phyloP scores from a whole-genome alignment of 1,139 yeast genomes.

The Yamadazyma triangularis region DNA sequence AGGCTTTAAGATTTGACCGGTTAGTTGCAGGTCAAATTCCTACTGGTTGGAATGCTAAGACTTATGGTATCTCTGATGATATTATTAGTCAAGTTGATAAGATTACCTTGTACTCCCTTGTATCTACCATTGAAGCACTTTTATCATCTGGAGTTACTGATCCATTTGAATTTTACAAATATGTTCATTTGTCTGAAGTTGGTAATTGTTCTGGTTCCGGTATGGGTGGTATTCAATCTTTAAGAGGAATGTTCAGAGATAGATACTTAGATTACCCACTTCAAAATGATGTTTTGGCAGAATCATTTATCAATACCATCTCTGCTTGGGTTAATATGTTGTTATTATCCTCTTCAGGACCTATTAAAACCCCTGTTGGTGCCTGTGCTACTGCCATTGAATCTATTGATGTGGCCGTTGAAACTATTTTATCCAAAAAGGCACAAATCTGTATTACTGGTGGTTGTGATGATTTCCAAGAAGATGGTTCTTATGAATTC shows the following conservation, averaged over 20 bases:
- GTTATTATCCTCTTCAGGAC: constrained; percentile 96
- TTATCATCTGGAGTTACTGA: constrained; percentile 93
- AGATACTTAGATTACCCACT: constrained; percentile 89
- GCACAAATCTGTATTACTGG: constrained; percentile 96
- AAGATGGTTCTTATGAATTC: constrained; percentile 96
- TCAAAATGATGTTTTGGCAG: constrained; percentile 95
- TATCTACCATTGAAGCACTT: constrained; percentile 92
- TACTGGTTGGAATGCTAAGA: constrained; percentile 95
- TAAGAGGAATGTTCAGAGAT: constrained; percentile 97
- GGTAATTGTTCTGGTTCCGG: constrained; percentile 99
- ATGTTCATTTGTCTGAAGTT: constrained; percentile 95
- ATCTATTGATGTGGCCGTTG: constrained; percentile 94
- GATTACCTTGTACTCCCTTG: constrained; percentile 86
- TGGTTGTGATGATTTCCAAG: constrained; percentile 99
- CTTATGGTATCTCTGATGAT: constrained; percentile 93
- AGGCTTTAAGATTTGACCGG: constrained; percentile 93
- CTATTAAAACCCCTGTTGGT: constrained; percentile 98
- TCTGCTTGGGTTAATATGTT: constrained; percentile 99
- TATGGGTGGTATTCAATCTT: constrained; percentile 98
- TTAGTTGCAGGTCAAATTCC: constrained; percentile 99
- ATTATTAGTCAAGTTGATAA: constrained; percentile 94
- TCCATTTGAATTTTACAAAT: constrained; percentile 97
- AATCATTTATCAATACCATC: constrained; percentile 98
- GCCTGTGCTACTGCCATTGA: constrained; percentile 99
- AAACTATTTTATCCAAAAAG: constrained; percentile 85